Evolutionary conservation across 768 basidiomycete species (phyloP).

Genomic region (Pleurotus sapidus): DNA sequence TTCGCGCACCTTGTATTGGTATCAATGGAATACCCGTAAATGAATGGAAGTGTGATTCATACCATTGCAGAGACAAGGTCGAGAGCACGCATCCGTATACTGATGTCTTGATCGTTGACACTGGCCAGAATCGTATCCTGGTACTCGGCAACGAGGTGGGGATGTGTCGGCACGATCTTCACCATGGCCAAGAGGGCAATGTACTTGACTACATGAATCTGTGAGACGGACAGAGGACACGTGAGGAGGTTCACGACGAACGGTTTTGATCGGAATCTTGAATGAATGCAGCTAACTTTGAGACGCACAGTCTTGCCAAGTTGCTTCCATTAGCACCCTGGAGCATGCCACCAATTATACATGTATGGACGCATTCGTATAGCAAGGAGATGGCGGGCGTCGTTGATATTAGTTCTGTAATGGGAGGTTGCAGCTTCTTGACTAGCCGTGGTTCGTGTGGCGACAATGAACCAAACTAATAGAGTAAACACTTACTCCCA

Average conservation of each 20-base stretch:
- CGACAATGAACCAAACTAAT: conserved; percentile 87
- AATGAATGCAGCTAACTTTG: conserved; percentile 90
- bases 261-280: conserved; percentile 94
- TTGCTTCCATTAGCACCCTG: conserved; percentile 72
- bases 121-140: conserved; percentile 89
- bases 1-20: conserved; percentile 63
- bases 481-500: neutral
- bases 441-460: conserved; percentile 93
- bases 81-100: conserved; percentile 93
- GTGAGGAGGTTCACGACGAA: conserved; percentile 39
- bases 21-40: conserved; percentile 2
- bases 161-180: conserved; percentile 92
- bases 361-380: conserved; percentile 98
- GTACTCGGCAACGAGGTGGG: conserved; percentile 86
- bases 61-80: conserved; percentile 96
- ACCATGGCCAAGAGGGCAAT: conserved; percentile 93
- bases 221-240: conserved; percentile 7
- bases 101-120: conserved; percentile 90
- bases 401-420: conserved; percentile 93
- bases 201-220: conserved; percentile 77
- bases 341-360: conserved; percentile 96
- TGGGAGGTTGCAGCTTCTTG: conserved; percentile 90
- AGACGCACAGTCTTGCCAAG: conserved; percentile 85
- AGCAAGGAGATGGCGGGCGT: conserved; percentile 94
- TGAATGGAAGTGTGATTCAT: conserved; percentile 15